Percentiles rank a stretch among this genome's conserved stretches.
Conservation (phyloP, 2,329 filamentous ascomycete species). For the Aspergillus brunneoviolaceus region DNA sequence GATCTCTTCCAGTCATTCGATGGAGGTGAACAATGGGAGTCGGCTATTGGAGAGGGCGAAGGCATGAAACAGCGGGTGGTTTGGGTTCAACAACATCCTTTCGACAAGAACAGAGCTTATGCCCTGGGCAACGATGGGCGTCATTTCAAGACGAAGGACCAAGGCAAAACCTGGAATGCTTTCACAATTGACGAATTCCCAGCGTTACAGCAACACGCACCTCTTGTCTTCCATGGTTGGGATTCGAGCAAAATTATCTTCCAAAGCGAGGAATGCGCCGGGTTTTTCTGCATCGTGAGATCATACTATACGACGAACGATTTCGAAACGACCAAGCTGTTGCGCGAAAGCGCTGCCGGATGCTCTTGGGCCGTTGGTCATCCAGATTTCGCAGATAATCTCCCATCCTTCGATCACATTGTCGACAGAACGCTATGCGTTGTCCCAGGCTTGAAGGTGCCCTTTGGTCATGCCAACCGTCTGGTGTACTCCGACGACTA, state of each 20-base stretch:
- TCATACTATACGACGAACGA: constrained; percentile 79
- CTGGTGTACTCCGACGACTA: constrained; percentile 80
- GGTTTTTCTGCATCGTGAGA: constrained; percentile 62
- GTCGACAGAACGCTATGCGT: constrained; percentile 77
- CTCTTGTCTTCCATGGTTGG: constrained; percentile 67
- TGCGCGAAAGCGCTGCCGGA: constrained; percentile 68
- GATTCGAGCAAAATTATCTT: constrained; percentile 86
- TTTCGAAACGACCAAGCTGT: constrained; percentile 67
- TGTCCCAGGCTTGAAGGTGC: constrained; percentile 68
- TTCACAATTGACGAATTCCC: constrained; percentile 61
- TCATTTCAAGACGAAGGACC: constrained; percentile 83
- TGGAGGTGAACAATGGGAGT: constrained; percentile 75
- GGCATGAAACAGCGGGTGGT: constrained; percentile 49
- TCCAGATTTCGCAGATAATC: constrained; percentile 58
- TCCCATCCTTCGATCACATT: constrained; percentile 63
- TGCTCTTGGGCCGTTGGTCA: constrained; percentile 88
- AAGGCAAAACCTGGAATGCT: constrained; percentile 74
- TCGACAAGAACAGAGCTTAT: constrained; percentile 75
- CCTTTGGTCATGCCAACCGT: constrained; percentile 70
- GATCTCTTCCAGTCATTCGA: constrained; percentile 76
- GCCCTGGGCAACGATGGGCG: constrained; percentile 66
- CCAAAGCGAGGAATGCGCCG: constrained; percentile 69
- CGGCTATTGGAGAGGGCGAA: constrained; percentile 62
- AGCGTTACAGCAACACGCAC: constrained; percentile 8
- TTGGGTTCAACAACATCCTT: constrained; percentile 73